Evolutionary conservation across 2,329 filamentous ascomycete species (phyloP).

Genomic region (Xylaria sp.): DNA sequence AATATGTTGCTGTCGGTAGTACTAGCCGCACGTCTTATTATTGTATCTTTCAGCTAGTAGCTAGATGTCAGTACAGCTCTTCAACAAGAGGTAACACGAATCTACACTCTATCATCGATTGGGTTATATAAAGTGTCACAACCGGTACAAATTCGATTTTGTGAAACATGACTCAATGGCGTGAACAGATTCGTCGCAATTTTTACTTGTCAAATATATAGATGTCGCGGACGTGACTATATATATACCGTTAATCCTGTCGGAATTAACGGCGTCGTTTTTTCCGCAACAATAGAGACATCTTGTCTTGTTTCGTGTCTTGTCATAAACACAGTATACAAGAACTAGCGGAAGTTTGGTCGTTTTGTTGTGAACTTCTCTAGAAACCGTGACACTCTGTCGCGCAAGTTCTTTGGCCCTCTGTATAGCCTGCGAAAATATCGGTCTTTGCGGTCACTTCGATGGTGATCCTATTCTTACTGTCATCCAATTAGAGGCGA

Average conservation of each 20-base stretch:
- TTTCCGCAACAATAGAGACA: too few species aligned
- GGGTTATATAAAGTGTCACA: not conserved
- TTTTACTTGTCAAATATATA: too few species aligned
- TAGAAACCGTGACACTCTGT: not conserved
- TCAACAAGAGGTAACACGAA: too few species aligned
- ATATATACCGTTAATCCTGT: too few species aligned
- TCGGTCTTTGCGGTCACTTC: not conserved
- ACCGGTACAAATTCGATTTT: not conserved
- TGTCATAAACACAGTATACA: not conserved
- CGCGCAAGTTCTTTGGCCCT: not conserved
- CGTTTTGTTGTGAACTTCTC: not conserved
- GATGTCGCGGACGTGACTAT: too few species aligned
- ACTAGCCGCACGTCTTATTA: not conserved
- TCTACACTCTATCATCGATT: too few species aligned
- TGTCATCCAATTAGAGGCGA: not conserved
- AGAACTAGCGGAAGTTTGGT: not conserved
- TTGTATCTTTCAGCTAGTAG: not conserved
- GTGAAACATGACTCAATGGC: too few species aligned
- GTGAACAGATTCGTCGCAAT: too few species aligned
- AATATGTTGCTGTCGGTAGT: not conserved
- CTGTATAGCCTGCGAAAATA: not conserved
- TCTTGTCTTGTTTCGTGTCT: not conserved
- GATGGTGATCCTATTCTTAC: not conserved
- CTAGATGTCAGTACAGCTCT: not conserved
- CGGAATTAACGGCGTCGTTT: too few species aligned